Percentiles rank a stretch among this genome's conserved stretches.
Evolutionary conservation across 2,329 filamentous ascomycete species (phyloP).

Genomic region (Juglanconis juglandina): DNA sequence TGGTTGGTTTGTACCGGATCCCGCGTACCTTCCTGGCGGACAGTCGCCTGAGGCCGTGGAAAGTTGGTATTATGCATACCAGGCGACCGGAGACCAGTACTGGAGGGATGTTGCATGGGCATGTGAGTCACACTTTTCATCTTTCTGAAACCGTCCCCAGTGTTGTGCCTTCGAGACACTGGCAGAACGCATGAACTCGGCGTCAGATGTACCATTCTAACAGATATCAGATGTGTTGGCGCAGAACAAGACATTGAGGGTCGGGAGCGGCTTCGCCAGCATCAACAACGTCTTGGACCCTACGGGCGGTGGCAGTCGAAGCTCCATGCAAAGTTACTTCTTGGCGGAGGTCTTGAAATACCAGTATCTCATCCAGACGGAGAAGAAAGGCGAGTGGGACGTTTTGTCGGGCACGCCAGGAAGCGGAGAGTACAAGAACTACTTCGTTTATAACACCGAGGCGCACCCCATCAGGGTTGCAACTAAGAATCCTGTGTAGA

Average conservation of each 20-base stretch:
- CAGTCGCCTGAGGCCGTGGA: slow-evolving; percentile 2
- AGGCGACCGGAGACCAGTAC: neutral
- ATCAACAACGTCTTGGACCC: neutral
- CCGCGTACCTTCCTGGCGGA: neutral
- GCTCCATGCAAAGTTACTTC: slow-evolving; percentile 2
- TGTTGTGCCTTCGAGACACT: too few relatives aligned
- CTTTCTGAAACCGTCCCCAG: neutral
- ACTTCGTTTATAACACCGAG: slow-evolving; percentile 3
- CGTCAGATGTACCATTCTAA: neutral
- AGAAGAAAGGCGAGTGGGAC: neutral
- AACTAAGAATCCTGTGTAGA: neutral
- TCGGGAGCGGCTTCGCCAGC: neutral
- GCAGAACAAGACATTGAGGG: neutral
- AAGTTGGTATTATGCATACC: slow-evolving; percentile 10
- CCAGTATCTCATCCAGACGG: slow-evolving; percentile 1
- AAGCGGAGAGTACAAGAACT: neutral
- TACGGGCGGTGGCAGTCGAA: neutral
- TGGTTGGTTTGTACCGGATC: slow-evolving; percentile 1
- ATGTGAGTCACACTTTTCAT: neutral
- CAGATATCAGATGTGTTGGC: neutral
- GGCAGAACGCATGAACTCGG: too few relatives aligned
- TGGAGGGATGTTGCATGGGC: slow-evolving; percentile 2
- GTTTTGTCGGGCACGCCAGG: neutral
- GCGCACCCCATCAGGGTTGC: neutral
- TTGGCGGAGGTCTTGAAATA: slow-evolving; percentile 7